These are phyloP conservation scores for Teratosphaeria pseudoeucalypti DNA, from an alignment of 2,329 filamentous ascomycete species.

Conservation along the genomic window DNA sequence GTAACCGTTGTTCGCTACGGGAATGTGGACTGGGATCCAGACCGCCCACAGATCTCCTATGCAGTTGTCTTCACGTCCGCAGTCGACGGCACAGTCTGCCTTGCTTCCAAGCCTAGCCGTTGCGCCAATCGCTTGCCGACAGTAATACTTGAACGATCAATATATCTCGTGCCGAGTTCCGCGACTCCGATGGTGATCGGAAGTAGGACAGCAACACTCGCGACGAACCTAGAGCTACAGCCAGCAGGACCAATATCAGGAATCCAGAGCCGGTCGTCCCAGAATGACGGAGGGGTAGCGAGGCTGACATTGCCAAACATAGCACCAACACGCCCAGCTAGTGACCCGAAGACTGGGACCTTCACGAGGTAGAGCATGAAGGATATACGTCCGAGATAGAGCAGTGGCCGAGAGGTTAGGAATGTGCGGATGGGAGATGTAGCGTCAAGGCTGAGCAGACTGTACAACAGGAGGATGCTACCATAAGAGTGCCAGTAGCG, in stretches of 20 bases:
- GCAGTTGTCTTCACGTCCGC: background rate
- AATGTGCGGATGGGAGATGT: background rate
- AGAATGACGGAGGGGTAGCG: background rate
- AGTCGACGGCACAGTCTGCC: background rate
- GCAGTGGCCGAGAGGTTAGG: slow-evolving; percentile 14
- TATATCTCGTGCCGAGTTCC: background rate
- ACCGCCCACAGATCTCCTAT: background rate
- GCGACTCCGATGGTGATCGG: background rate
- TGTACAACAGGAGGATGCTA: background rate
- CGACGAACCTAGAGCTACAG: background rate
- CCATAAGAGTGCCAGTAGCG: background rate
- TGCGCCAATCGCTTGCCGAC: background rate
- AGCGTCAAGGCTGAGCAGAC: background rate
- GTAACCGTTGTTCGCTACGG: background rate
- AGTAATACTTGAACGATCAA: background rate
- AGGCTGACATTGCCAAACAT: background rate
- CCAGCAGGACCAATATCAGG: background rate
- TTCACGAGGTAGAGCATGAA: slow-evolving; percentile 56
- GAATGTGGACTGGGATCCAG: background rate
- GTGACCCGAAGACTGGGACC: slow-evolving; percentile 42
- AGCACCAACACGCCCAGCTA: background rate
- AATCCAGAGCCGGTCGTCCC: background rate
- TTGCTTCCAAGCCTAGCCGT: background rate
- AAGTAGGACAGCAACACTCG: background rate
- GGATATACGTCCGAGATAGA: slow-evolving; percentile 52